Conservation (phyloP, 208 protist species). For the Acanthamoeba triangularis region DNA sequence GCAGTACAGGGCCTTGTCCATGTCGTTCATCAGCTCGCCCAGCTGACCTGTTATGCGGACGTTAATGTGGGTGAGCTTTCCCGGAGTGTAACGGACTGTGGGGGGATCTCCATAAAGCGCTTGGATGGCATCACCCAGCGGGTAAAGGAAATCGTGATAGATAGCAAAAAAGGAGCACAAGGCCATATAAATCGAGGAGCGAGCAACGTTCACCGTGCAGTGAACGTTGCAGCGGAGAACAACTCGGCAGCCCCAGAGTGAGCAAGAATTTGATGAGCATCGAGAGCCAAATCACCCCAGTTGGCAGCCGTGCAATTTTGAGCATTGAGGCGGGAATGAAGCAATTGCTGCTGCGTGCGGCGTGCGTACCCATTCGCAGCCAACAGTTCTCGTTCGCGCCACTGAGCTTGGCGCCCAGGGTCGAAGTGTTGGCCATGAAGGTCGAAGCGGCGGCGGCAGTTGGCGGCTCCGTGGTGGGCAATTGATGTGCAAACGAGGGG, state of each 20-base stretch:
- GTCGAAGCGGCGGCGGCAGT: neutral
- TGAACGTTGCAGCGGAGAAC: too few species aligned
- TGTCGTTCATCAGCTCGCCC: conserved; percentile 80
- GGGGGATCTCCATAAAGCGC: neutral
- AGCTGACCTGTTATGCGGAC: conserved; percentile 67
- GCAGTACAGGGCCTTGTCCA: conserved; percentile 80
- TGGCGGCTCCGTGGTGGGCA: neutral
- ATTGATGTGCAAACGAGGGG: neutral
- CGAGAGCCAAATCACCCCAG: too few species aligned
- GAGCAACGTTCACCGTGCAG: too few species aligned
- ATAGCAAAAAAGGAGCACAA: too few species aligned
- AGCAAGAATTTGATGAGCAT: too few species aligned
- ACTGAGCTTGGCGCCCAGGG: conserved; percentile 53
- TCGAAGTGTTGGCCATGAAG: conserved; percentile 37
- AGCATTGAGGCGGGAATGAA: neutral
- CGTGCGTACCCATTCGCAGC: conserved; percentile 17
- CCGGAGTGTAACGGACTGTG: neutral
- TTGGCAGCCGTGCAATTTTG: too few species aligned
- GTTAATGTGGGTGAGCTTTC: neutral
- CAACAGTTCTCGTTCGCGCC: conserved; percentile 42
- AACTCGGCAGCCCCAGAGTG: too few species aligned
- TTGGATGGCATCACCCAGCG: too few species aligned
- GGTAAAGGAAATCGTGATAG: too few species aligned
- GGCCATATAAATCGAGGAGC: too few species aligned
- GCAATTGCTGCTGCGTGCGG: neutral